Evolutionary conservation across 345 rosid species (phyloP).

Genomic region (Gossypium australe): DNA sequence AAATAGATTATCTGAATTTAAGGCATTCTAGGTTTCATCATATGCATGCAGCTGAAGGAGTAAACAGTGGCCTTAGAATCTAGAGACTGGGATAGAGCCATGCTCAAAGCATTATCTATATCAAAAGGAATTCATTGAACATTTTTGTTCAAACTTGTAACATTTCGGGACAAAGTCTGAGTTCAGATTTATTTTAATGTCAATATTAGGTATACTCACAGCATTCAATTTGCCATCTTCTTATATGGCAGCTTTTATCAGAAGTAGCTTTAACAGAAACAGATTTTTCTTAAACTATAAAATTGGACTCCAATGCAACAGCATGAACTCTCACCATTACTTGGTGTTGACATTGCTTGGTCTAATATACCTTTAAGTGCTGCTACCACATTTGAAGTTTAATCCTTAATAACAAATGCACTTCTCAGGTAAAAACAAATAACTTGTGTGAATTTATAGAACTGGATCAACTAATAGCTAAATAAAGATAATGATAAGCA

Average conservation of each 20-base stretch:
- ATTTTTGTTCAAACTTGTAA: background rate
- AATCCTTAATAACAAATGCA: background rate
- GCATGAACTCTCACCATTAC: background rate
- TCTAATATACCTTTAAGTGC: background rate
- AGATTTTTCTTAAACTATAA: background rate
- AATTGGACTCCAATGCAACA: background rate
- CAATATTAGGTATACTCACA: background rate
- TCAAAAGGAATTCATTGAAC: background rate
- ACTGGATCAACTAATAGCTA: background rate
- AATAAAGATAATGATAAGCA: constrained; percentile 7
- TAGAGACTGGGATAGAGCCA: background rate
- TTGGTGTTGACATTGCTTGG: background rate
- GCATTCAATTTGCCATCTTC: background rate
- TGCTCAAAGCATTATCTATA: background rate
- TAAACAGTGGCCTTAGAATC: background rate
- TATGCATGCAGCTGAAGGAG: background rate
- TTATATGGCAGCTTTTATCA: background rate
- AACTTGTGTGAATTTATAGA: background rate
- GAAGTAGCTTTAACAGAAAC: background rate
- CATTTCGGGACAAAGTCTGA: background rate
- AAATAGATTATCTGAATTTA: background rate
- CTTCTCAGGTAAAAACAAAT: background rate
- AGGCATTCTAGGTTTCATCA: background rate
- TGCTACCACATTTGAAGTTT: background rate
- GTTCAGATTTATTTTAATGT: background rate